Evolutionary conservation across 2,329 filamentous ascomycete species (phyloP), one percentile per base, ranked within the genome.

Genomic region (Venturia nashicola): DNA sequence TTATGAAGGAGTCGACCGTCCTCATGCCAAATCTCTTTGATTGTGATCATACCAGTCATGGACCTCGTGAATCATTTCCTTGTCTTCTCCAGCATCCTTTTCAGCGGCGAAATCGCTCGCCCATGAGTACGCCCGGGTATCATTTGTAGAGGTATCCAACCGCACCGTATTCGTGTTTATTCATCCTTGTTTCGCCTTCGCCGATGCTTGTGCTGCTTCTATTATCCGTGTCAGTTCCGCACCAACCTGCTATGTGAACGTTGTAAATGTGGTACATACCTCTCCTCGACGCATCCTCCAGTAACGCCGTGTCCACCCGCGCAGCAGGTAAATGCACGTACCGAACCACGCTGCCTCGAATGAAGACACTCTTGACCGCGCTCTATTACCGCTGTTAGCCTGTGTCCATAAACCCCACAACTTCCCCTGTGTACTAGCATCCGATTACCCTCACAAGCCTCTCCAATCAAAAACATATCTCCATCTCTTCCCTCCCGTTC

Each of bases 361-460:
- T 96, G 74, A 97, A 97, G 77, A 96, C 91, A 72, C 96, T 96
- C 80, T 95, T 96, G 68, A 96, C 91, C 20, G 91, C 88, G 66
- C 84, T 87, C 83, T 86, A 67, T 63, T 18, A 23, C 42, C 27
- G 27, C 16, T 16, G 14, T 46, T 20, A 62, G 36, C 27, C 18
- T 57, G 39, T 36, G 0, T 20, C 51, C 32, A 34, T 16, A 14
- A 27, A 27, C 9, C 27, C 27, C 46, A 51, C 3, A 4, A 27
- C 8, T 9, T 9, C 20, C 27, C 20, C 32, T 9, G 11, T 59
- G 5, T 59, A 27, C 5, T 0, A 1, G 40, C 44, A 48, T 27
- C 20, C 11, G 20, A 46, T 5, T 3, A 18, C 5, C 16, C 43
- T 20, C 43, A 14, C 16, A 2, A 46, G 18, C 43, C 20, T 46